Evolutionary conservation across 2,329 filamentous ascomycete genomes (phyloP).

Genomic region (Fusarium miscanthi): DNA sequence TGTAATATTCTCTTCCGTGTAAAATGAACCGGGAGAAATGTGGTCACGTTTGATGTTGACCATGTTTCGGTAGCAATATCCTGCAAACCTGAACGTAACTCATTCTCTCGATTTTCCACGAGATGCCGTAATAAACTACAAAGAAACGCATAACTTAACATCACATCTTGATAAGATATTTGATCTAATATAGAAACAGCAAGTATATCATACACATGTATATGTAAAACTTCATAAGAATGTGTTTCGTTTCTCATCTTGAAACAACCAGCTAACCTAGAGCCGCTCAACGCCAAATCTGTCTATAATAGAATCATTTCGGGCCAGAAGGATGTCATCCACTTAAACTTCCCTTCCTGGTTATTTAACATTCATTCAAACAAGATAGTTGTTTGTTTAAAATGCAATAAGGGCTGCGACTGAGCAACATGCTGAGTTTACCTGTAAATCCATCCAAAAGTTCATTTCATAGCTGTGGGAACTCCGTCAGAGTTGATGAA

Average conservation of each 20-base stretch:
- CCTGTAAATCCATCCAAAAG: not conserved
- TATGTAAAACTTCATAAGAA: not conserved
- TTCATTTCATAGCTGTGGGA: not conserved
- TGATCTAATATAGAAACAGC: not conserved
- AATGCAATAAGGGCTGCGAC: not conserved
- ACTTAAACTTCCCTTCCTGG: not conserved
- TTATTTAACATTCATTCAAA: too few species aligned
- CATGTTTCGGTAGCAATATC: not conserved
- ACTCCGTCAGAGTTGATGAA: not conserved
- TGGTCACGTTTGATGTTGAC: not conserved
- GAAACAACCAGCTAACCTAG: not conserved
- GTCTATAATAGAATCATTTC: not conserved
- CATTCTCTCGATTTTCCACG: not conserved
- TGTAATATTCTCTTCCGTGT: not conserved
- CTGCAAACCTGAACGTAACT: not conserved
- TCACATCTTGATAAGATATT: accelerated
- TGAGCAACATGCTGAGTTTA: not conserved
- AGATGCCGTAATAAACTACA: too few species aligned
- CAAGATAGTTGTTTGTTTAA: not conserved
- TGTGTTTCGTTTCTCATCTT: not conserved
- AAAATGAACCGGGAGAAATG: not conserved
- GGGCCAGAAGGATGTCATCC: not conserved
- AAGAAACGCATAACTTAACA: not conserved
- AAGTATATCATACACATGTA: not conserved
- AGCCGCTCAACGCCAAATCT: not conserved